Evolutionary conservation across 441 rosid species (phyloP).

Genomic region (Populus hybrid): DNA sequence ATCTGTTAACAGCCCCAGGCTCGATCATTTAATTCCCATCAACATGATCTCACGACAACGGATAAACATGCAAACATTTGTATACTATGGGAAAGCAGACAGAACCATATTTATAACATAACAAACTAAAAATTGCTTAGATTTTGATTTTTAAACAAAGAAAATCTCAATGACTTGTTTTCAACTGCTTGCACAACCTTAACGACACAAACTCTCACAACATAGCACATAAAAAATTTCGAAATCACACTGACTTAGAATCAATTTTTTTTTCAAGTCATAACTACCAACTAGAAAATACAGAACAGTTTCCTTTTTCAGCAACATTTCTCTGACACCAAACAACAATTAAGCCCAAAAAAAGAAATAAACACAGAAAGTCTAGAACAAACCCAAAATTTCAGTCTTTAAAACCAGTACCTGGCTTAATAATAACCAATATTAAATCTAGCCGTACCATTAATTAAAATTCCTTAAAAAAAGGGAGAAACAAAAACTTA

Average conservation of each 20-base stretch:
- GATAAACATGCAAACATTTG: neutral
- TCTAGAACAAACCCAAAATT: slow-evolving; percentile 7
- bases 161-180: neutral
- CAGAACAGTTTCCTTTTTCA: neutral
- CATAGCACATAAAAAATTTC: neutral
- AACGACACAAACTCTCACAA: neutral
- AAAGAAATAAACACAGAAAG: neutral
- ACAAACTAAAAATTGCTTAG: too few relatives aligned
- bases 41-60: too few relatives aligned
- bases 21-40: neutral
- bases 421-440: slow-evolving; percentile 4
- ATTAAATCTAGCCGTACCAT: slow-evolving; percentile 11
- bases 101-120: neutral
- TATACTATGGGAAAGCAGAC: neutral
- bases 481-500: neutral
- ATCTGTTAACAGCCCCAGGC: neutral
- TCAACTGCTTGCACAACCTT: neutral
- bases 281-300: neutral
- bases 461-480: neutral
- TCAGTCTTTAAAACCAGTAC: neutral
- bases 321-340: neutral
- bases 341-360: neutral
- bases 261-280: neutral
- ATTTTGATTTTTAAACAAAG: neutral
- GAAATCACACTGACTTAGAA: neutral